These are phyloP conservation scores for Penicillium lagena DNA, from an alignment of 495 filamentous ascomycete species.

Conservation along the genomic window DNA sequence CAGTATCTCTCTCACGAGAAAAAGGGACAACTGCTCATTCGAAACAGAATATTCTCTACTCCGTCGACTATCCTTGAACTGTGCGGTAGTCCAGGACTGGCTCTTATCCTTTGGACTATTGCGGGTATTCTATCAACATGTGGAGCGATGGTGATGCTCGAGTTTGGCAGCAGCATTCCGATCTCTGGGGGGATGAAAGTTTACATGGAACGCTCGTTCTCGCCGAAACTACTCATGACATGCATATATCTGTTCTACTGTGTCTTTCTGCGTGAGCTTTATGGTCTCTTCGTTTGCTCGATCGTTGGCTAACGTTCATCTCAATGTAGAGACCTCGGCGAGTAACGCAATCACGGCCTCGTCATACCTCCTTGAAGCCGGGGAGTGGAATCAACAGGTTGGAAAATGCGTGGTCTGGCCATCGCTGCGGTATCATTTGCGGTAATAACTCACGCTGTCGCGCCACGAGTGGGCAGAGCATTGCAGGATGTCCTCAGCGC, in stretches of 20 bases:
- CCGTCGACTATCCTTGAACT: conserved; percentile 54
- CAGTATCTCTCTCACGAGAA: background rate
- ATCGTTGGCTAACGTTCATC: background rate
- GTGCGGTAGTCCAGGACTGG: conserved; percentile 57
- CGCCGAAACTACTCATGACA: conserved; percentile 56
- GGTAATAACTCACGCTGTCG: conserved; percentile 20
- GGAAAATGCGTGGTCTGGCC: conserved; percentile 27
- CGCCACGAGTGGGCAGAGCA: conserved; percentile 18
- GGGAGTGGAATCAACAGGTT: conserved; percentile 15
- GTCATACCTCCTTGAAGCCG: conserved; percentile 17
- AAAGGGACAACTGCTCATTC: background rate
- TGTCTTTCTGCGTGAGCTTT: conserved; percentile 13
- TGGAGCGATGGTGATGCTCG: conserved; percentile 53
- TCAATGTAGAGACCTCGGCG: conserved; percentile 10
- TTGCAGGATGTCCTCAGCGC: conserved; percentile 28
- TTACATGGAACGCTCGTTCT: conserved; percentile 51
- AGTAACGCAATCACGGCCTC: conserved; percentile 23
- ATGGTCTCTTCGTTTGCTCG: background rate
- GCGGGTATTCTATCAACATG: conserved; percentile 51
- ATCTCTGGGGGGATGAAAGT: conserved; percentile 62
- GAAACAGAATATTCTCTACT: conserved; percentile 57
- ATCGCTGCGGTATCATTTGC: conserved; percentile 23
- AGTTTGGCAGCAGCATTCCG: conserved; percentile 63
- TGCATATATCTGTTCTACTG: conserved; percentile 23
- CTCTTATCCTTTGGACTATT: conserved; percentile 54